Base-by-base conservation (phyloP, 2,329 filamentous ascomycete species). In the Cryphonectria japonica region DNA sequence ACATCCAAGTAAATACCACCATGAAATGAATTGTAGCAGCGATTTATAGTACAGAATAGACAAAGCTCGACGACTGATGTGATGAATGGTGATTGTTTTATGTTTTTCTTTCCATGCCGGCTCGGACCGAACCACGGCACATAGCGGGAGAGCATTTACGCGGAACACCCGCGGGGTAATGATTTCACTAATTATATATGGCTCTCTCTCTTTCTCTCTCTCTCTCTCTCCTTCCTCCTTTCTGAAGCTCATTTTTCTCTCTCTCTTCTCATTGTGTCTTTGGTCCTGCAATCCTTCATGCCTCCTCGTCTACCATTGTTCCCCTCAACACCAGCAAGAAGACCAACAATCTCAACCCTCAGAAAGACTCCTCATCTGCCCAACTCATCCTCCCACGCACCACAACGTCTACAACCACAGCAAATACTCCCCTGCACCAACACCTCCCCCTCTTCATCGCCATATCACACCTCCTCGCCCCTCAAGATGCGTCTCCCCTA, bases 401-500 rank as follows among this genome's bases (percentile, higher is more conserved):
- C 39, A 39, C 37, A 39, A 50, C 22, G 11, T 2, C 29, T 14
- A 43, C 61, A 11, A 32, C 2, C 26, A 11, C 60, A 43, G 1
- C 34, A 34, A 63, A 9, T 41, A 43, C 13, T 2, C 11, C 37
- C 37, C 37, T 2, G 2, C 9, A 39, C 37, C 37, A 9, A 9
- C 9, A 39, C 9, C 37, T 11, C 37, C 5, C 5, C 34, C n/a
- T 16, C 59, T 7, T 32, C 54, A 34, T 19, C 41, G 41, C 39
- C 29, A 22, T 26, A 19, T 34, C 59, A 34, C 62, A 69, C 69
- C 72, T 76, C 73, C 66, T 70, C 66, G 29, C 34, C 62, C 50
- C 32, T 61, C 77, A 82, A 76, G 29, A 93, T 93, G 91, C 89
- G 90, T 79, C 83, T 93, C 75, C 89, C 90, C 57, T 93, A 93